These are phyloP conservation scores for Moesziomyces sp. DNA, from an alignment of 1,284 basidiomycete genomes.

Conservation along the genomic window DNA sequence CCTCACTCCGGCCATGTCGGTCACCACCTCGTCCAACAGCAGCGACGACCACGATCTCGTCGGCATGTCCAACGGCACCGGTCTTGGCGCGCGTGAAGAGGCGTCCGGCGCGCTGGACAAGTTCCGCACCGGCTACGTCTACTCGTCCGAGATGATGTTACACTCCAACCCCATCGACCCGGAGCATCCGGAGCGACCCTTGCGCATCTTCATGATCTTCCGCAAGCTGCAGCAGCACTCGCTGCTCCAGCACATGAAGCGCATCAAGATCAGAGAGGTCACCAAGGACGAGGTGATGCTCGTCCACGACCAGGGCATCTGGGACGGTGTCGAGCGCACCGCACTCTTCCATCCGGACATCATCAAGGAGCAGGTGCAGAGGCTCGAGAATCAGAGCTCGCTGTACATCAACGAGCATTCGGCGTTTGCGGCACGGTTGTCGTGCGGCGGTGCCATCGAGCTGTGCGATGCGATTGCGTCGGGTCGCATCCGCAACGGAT, in stretches of 20 bases:
- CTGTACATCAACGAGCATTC: conserved; percentile 91
- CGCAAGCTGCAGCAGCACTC: conserved; percentile 55
- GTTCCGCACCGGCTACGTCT: conserved; percentile 79
- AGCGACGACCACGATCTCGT: conserved; percentile 6
- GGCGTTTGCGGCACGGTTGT: conserved; percentile 83
- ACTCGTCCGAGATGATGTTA: conserved; percentile 85
- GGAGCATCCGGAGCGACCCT: conserved; percentile 87
- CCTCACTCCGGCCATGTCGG: conserved; percentile 36
- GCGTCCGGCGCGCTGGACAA: conserved; percentile 6
- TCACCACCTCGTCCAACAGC: conserved; percentile 15
- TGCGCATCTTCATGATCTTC: conserved; percentile 84
- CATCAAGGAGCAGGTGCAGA: conserved; percentile 73
- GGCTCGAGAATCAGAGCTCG: conserved; percentile 79
- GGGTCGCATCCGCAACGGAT: conserved; percentile 82
- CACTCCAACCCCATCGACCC: conserved; percentile 73
- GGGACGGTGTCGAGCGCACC: conserved; percentile 86
- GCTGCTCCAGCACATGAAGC: conserved; percentile 79
- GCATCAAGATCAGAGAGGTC: conserved; percentile 80
- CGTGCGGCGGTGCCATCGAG: conserved; percentile 94
- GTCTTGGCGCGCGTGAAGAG: not conserved
- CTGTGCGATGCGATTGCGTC: conserved; percentile 86
- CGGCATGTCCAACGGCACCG: not conserved
- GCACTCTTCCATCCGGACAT: conserved; percentile 66
- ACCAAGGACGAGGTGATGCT: conserved; percentile 82
- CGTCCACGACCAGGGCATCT: conserved; percentile 88